Evolutionary conservation across 768 basidiomycete genomes (phyloP), one percentile per base, ranked within the genome.

Genomic region (Candolleomyces aberdarensis): DNA sequence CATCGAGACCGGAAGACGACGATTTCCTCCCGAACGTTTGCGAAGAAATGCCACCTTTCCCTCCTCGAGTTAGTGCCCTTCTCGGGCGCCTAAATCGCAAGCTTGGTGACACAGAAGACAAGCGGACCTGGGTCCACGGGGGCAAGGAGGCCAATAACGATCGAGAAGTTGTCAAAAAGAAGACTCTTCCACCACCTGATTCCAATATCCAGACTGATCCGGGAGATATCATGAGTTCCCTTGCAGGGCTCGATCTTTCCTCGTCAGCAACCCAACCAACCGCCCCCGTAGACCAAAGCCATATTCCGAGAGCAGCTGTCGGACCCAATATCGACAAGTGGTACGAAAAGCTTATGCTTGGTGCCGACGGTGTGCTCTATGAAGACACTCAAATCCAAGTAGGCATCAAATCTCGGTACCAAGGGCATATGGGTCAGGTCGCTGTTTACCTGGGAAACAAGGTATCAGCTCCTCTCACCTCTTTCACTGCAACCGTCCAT

Each of bases 1-100:
- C 96, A 11, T 85, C 82, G 26, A 81, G 94, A 41, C 78, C 88
- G 19, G 94, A 96, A 54, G 94, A 95, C 40, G 96, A 98, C 67
- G 95, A 95, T 64, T 81, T 98, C 48, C 78, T 99, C 47, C 92
- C 95, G 70, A 92, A 93, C 63, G 86, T 98, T 14, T 98, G 96
- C 72, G 97, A 98, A 72, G 97, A 98, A 75, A 98, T 99, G 89
- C 97, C 97, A 1, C 95, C 96, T 4, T 99, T 97, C 82, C 96
- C 96, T 3, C 91, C 96, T 56, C 86, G 97, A 51, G 92, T 94
- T 65, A 96, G 94, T 61, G 90, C 96, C 2, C 80, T 99, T 8
- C 80, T 97, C 54, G 91, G 85, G 51, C 83, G 94, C 53, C 76
- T 99, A 44, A 91, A 96, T 72, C 88, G 86, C 70, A 96, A 96